A percentile compares a stretch with the other conserved stretches of the same genome.
phyloP scores from a whole-genome alignment of 2,329 filamentous ascomycete genomes.

The Erysiphe pulchra region DNA sequence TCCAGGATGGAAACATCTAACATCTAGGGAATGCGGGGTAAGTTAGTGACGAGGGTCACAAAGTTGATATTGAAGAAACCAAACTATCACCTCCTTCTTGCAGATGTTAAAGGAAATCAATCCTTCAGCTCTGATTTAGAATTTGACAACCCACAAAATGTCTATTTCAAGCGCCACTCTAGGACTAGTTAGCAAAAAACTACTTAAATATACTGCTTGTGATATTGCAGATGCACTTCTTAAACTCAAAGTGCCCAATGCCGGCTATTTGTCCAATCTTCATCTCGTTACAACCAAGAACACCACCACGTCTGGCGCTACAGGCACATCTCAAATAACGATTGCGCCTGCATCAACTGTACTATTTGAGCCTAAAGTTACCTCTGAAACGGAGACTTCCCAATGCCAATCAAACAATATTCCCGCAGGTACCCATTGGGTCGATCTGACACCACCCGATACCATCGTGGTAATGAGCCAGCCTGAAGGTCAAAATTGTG shows the following conservation, averaged over 20 bases:
- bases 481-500: no score
- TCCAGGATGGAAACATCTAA: no score
- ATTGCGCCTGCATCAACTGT: conserved; percentile 31
- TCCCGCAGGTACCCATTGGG: no score
- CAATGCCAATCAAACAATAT: no score
- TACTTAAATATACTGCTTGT: conserved; percentile 19
- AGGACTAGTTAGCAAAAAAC: not conserved
- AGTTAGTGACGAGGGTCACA: no score
- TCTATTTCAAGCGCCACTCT: conserved; percentile 1
- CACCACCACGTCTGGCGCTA: conserved; percentile 2
- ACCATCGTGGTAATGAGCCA: no score
- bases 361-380: conserved; percentile 19
- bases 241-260: conserved; percentile 38
- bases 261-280: conserved; percentile 38
- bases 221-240: conserved; percentile 50
- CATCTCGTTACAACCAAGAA: conserved; percentile 10
- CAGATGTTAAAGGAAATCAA: no score
- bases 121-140: not conserved
- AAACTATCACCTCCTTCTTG: no score
- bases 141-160: not conserved
- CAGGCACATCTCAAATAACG: conserved; percentile 5
- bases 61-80: no score
- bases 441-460: no score
- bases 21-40: no score
- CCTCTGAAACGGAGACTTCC: no score